Conservation (phyloP, 345 rosid species). For the Salix brachista region DNA sequence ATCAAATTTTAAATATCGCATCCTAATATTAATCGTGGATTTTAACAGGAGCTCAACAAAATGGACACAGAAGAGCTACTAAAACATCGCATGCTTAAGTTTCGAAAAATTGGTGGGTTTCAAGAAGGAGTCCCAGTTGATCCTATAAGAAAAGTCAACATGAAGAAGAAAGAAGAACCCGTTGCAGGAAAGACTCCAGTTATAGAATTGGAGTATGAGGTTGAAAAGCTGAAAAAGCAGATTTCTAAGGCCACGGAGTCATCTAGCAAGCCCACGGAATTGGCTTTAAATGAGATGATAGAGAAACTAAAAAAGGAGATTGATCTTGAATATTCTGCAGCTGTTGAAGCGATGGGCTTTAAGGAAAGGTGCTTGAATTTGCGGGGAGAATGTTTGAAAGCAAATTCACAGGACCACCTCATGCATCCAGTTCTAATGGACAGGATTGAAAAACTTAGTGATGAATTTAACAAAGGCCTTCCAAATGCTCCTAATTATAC, state of each 20-base stretch:
- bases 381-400: slow-evolving; percentile 50
- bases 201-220: slow-evolving; percentile 56
- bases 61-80: slow-evolving; percentile 65
- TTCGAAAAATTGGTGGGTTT: slow-evolving; percentile 77
- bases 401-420: slow-evolving; percentile 47
- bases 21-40: slow-evolving; percentile 10
- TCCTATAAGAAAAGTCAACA: slow-evolving; percentile 56
- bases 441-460: slow-evolving; percentile 59
- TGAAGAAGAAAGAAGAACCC: slow-evolving; percentile 62
- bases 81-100: slow-evolving; percentile 70
- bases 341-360: slow-evolving; percentile 55
- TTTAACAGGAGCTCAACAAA: slow-evolving; percentile 60
- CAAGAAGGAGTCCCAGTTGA: slow-evolving; percentile 62
- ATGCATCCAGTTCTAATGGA: slow-evolving; percentile 53
- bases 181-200: slow-evolving; percentile 35
- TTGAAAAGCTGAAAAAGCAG: slow-evolving; percentile 62
- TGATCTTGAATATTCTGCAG: slow-evolving; percentile 66
- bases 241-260: slow-evolving; percentile 61
- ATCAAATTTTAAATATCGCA: neutral
- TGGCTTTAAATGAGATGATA: slow-evolving; percentile 56
- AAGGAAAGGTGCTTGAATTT: slow-evolving; percentile 43
- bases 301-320: slow-evolving; percentile 64
- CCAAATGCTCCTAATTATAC: slow-evolving; percentile 56
- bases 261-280: slow-evolving; percentile 48
- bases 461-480: slow-evolving; percentile 52